Evolutionary conservation across 257 asterid species (phyloP).

Genomic region (Leptodermis oblonga): DNA sequence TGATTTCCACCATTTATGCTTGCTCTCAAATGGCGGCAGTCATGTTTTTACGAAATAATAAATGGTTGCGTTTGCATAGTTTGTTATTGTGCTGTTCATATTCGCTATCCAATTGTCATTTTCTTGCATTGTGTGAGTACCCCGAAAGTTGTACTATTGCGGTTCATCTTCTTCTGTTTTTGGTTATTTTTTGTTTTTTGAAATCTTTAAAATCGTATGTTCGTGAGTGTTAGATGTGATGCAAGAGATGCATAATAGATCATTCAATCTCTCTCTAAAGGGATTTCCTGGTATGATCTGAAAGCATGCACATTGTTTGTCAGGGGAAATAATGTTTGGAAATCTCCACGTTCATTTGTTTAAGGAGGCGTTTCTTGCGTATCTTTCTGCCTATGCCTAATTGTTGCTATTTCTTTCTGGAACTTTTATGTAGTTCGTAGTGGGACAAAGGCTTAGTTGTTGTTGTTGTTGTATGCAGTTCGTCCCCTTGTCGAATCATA

Average conservation of each 20-base stretch:
- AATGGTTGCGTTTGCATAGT: not conserved
- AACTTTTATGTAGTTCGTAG: too few relatives aligned
- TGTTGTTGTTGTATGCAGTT: too few relatives aligned
- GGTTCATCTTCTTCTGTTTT: not conserved
- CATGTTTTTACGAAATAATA: not conserved
- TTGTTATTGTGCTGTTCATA: not conserved
- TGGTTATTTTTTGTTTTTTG: not conserved
- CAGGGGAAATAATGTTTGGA: not conserved
- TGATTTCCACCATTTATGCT: not conserved
- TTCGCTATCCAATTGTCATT: not conserved
- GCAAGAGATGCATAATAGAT: not conserved
- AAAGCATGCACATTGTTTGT: not conserved
- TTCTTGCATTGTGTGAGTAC: not conserved
- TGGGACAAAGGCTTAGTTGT: too few relatives aligned
- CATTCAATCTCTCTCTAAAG: not conserved
- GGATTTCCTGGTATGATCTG: not conserved
- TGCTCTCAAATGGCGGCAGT: not conserved
- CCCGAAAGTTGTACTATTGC: not conserved
- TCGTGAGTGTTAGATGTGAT: not conserved
- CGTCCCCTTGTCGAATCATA: not conserved
- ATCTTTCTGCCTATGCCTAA: not conserved
- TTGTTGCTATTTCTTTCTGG: too few relatives aligned
- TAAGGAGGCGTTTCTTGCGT: not conserved
- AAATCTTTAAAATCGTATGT: not conserved
- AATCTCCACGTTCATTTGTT: not conserved